phyloP scores from a whole-genome alignment of 1,139 yeast species.

The Taphrina flavorubra region DNA sequence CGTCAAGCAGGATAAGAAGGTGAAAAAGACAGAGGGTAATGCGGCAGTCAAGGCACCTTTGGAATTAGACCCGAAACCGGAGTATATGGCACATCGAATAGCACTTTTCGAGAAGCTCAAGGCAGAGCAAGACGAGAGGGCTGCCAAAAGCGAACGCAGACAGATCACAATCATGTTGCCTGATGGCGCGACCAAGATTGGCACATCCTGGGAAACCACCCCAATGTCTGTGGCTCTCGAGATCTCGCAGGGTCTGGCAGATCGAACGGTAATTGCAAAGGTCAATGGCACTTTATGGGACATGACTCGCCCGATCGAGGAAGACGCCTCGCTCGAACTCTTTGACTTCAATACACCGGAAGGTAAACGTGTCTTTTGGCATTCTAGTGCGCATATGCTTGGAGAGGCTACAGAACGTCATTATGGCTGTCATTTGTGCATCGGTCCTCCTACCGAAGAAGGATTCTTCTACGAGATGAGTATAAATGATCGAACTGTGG shows the following conservation, averaged over 20 bases:
- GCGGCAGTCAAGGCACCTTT: conserved; percentile 31
- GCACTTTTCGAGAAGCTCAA: conserved; percentile 79
- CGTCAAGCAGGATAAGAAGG: conserved; percentile 40
- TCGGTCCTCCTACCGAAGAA: conserved; percentile 97
- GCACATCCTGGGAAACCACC: conserved; percentile 84
- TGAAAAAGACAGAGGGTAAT: conserved; percentile 17
- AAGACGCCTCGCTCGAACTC: conserved; percentile 71
- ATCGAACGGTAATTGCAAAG: conserved; percentile 87
- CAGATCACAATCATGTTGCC: conserved; percentile 80
- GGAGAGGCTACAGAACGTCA: conserved; percentile 99
- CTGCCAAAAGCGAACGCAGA: conserved; percentile 57
- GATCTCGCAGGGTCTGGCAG: conserved; percentile 86
- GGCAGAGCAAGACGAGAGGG: conserved; percentile 73
- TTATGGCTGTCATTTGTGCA: conserved; percentile 86
- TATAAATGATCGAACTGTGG: conserved; percentile 70
- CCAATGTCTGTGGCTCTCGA: conserved; percentile 84
- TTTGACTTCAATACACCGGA: conserved; percentile 81
- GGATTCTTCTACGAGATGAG: conserved; percentile 98
- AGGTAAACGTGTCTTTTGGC: conserved; percentile 94
- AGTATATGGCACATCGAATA: conserved; percentile 78
- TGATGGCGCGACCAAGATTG: conserved; percentile 82
- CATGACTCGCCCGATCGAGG: conserved; percentile 89
- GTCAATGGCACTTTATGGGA: conserved; percentile 95
- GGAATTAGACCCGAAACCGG: conserved; percentile 68
- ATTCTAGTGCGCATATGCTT: conserved; percentile 95